Percentiles rank a stretch among this genome's conserved stretches.
These are phyloP conservation scores for Hamigera avellanea DNA, from an alignment of 495 filamentous ascomycete species.

Conservation along the genomic window DNA sequence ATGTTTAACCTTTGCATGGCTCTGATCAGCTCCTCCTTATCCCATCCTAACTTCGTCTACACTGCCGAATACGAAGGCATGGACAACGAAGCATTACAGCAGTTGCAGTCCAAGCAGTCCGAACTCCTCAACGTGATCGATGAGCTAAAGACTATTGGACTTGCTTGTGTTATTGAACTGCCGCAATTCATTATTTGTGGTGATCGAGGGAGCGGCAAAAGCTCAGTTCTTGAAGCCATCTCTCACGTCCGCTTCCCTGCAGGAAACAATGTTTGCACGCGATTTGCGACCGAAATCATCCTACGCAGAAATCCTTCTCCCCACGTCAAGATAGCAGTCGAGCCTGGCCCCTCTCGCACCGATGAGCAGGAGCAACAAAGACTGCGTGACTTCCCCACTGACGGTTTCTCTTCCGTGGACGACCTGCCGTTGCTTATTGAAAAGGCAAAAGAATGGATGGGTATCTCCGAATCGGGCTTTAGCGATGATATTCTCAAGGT, in stretches of 20 bases:
- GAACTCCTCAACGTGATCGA: conserved; percentile 46
- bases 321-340: conserved; percentile 32
- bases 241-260: conserved; percentile 56
- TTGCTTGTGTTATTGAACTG: conserved; percentile 44
- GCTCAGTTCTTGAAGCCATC: conserved; percentile 63
- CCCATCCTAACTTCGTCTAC: too few relatives aligned
- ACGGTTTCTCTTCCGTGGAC: conserved; percentile 8
- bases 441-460: conserved; percentile 39
- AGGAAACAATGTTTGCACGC: conserved; percentile 53
- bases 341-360: conserved; percentile 17
- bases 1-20: too few relatives aligned
- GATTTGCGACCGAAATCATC: conserved; percentile 57
- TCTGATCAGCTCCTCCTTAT: too few relatives aligned
- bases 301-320: conserved; percentile 20
- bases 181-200: conserved; percentile 69
- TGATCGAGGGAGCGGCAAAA: conserved; percentile 61
- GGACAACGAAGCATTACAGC: conserved; percentile 1
- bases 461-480: conserved; percentile 34
- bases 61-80: too few relatives aligned
- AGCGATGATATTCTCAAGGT: conserved; percentile 52
- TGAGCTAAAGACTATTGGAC: conserved; percentile 40
- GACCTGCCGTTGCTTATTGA: conserved; percentile 32
- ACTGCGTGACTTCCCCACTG: conserved; percentile 4
- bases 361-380: conserved; percentile 6
- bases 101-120: conserved; percentile 13